phyloP scores from a whole-genome alignment of 2,329 filamentous ascomycete genomes.

The Alternaria panax region DNA sequence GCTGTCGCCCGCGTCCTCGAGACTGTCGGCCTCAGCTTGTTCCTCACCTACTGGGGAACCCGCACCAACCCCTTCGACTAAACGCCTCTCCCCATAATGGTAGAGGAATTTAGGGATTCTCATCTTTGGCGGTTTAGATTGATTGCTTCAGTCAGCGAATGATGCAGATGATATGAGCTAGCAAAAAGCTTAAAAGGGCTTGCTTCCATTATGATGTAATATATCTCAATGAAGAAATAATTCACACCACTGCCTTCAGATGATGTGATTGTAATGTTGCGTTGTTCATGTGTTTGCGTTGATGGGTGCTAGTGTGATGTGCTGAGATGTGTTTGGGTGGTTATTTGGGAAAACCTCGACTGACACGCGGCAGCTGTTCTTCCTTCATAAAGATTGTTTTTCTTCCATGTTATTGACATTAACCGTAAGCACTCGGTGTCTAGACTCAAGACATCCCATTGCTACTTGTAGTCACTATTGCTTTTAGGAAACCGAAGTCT shows the following conservation, averaged over 20 bases:
- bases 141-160: constrained; percentile 26
- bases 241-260: neutral
- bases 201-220: constrained; percentile 39
- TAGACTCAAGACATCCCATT: neutral
- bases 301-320: neutral
- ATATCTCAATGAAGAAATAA: constrained; percentile 32
- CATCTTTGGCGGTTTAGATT: constrained; percentile 38
- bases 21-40: constrained; percentile 88
- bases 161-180: constrained; percentile 34
- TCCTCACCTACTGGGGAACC: constrained; percentile 98
- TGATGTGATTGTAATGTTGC: neutral
- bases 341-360: no score
- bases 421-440: neutral
- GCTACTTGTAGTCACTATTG: no score
- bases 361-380: rapidly evolving
- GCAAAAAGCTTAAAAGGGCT: constrained; percentile 27
- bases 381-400: neutral
- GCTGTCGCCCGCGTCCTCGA: constrained; percentile 86
- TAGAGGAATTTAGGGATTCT: constrained; percentile 32
- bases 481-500: neutral
- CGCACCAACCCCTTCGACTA: constrained; percentile 91
- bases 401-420: neutral
- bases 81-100: constrained; percentile 36
- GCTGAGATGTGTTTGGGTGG: neutral
- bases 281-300: neutral